These are phyloP conservation scores for Boletus patriciae DNA, from an alignment of 768 basidiomycete genomes.

Conservation along the genomic window DNA sequence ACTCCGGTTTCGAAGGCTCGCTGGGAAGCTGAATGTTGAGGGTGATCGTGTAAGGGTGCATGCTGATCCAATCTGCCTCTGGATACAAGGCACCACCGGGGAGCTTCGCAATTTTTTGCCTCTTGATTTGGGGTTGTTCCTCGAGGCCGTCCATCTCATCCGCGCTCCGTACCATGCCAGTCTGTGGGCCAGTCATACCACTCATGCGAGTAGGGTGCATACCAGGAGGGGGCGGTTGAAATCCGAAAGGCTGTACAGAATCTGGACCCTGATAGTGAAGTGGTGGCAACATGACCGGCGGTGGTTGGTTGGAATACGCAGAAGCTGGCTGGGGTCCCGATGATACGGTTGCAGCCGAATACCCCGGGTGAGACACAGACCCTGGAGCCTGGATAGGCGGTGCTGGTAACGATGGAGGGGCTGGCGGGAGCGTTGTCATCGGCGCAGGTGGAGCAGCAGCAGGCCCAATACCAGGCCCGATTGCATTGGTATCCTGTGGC, in stretches of 20 bases:
- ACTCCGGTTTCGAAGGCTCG: constrained; percentile 83
- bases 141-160: constrained; percentile 80
- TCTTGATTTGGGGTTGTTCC: constrained; percentile 79
- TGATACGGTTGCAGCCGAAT: constrained; percentile 82
- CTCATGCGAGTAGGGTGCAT: constrained; percentile 72
- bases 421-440: constrained; percentile 62
- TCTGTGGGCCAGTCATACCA: constrained; percentile 56
- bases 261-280: constrained; percentile 81
- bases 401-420: constrained; percentile 72
- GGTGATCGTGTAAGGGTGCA: constrained; percentile 91
- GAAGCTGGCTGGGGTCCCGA: constrained; percentile 92
- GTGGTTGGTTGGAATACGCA: constrained; percentile 53
- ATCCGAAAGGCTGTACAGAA: constrained; percentile 75
- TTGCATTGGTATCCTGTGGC: constrained; percentile 75
- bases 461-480: constrained; percentile 87
- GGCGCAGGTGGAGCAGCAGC: constrained; percentile 65
- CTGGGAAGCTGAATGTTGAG: constrained; percentile 81
- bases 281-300: constrained; percentile 81
- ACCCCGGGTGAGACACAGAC: constrained; percentile 48
- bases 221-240: constrained; percentile 65
- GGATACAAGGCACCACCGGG: constrained; percentile 83
- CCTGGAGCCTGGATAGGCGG: constrained; percentile 53
- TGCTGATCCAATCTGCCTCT: constrained; percentile 85
- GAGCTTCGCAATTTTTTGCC: constrained; percentile 82
- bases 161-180: constrained; percentile 74